phyloP scores from a whole-genome alignment of 495 filamentous ascomycete genomes.

The Aspergillus panamensis region DNA sequence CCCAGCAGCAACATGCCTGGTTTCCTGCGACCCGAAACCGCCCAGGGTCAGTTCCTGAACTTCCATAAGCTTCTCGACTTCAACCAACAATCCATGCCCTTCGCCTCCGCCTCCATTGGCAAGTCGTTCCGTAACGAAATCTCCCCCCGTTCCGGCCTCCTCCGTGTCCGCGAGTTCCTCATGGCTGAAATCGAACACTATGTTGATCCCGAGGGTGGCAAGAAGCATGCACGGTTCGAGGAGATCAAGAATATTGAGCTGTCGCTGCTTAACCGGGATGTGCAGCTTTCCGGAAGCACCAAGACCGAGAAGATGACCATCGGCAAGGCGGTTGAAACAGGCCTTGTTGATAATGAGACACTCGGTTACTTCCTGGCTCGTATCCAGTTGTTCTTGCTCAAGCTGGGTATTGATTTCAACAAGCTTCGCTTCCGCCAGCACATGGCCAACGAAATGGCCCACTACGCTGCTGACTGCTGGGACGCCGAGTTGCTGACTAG shows the following conservation, averaged over 20 bases:
- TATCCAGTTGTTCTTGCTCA: conserved; percentile 69
- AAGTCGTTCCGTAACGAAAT: conserved; percentile 77
- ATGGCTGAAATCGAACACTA: conserved; percentile 77
- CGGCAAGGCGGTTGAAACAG: conserved; percentile 65
- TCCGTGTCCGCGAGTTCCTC: conserved; percentile 68
- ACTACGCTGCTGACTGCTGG: conserved; percentile 84
- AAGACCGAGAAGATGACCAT: conserved; percentile 57
- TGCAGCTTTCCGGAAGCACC: conserved; percentile 68
- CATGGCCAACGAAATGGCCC: conserved; percentile 80
- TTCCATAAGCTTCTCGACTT: conserved; percentile 69
- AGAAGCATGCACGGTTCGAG: conserved; percentile 63
- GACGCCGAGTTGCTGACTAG: conserved; percentile 76
- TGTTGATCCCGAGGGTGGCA: conserved; percentile 67
- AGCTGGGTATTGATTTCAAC: conserved; percentile 62
- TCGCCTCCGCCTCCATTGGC: conserved; percentile 71
- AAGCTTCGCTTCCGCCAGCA: conserved; percentile 84
- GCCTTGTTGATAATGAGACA: conserved; percentile 77
- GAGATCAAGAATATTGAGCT: conserved; percentile 62
- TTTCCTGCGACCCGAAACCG: conserved; percentile 65
- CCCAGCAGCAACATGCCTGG: conserved; percentile 61
- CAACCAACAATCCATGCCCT: conserved; percentile 68
- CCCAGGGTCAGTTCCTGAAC: conserved; percentile 65
- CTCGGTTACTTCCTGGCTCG: conserved; percentile 83
- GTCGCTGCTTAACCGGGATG: conserved; percentile 64
- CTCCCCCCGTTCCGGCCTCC: conserved; percentile 61